Evolutionary conservation across 345 rosid species (phyloP).

Genomic region (Pistacia integerrima): DNA sequence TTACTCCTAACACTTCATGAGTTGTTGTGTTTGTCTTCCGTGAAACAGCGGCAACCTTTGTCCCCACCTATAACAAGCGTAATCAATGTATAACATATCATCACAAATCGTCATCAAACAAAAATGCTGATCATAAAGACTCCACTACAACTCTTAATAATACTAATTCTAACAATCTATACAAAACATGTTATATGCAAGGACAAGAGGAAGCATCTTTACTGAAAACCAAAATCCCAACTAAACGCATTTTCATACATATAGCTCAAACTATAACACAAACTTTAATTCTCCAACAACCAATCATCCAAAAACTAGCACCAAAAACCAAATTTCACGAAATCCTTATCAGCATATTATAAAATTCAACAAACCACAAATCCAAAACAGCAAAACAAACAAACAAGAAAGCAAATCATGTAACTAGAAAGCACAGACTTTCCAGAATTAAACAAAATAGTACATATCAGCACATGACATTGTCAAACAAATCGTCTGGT

Average conservation of each 20-base stretch:
- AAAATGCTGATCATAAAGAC: neutral
- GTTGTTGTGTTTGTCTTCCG: conserved; percentile 94
- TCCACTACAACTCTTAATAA: neutral
- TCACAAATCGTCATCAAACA: conserved; percentile 4
- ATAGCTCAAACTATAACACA: neutral
- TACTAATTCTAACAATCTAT: neutral
- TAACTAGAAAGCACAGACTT: no score
- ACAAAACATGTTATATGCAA: neutral
- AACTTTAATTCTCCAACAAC: neutral
- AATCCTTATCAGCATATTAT: no score
- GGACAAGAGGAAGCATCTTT: neutral
- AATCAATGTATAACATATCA: neutral
- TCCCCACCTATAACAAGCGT: conserved; percentile 59
- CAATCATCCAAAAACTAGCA: neutral
- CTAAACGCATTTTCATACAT: neutral
- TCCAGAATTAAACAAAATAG: neutral
- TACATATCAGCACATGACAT: neutral
- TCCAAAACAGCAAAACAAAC: no score
- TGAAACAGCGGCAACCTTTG: conserved; percentile 94
- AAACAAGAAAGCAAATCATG: no score
- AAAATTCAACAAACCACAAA: no score
- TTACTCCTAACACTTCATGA: conserved; percentile 91
- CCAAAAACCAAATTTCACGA: neutral
- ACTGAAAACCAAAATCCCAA: neutral
- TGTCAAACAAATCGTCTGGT: neutral